Evolutionary conservation across 176 grass and related monocot species (phyloP).

Genomic region (Lolium rigidum): DNA sequence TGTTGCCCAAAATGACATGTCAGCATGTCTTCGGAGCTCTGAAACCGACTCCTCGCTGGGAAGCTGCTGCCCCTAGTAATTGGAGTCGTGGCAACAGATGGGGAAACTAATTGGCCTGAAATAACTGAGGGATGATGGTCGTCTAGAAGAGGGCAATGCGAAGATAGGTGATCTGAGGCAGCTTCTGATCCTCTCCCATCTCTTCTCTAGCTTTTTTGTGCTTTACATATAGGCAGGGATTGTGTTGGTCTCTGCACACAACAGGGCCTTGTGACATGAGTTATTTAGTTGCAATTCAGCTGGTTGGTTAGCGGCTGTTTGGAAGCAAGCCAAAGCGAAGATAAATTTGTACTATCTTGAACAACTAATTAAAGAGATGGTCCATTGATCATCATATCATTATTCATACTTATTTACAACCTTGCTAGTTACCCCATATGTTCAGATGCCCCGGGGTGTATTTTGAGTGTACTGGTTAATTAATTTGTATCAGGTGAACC

Average conservation of each 20-base stretch:
- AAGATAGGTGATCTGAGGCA: background rate
- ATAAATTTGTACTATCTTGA: background rate
- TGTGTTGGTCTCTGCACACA: conserved; percentile 13
- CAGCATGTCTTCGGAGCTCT: background rate
- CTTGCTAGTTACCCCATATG: too few species aligned
- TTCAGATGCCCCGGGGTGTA: too few species aligned
- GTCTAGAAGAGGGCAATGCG: background rate
- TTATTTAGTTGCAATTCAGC: background rate
- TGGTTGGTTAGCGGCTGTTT: background rate
- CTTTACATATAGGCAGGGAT: background rate
- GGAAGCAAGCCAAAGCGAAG: background rate
- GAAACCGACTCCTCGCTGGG: background rate
- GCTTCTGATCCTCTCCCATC: background rate
- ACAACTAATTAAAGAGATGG: background rate
- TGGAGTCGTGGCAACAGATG: background rate
- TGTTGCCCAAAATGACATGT: background rate
- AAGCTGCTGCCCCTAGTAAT: background rate
- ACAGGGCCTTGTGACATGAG: background rate
- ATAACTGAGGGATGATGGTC: background rate
- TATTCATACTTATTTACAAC: background rate
- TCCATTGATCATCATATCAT: background rate
- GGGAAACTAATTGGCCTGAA: conserved; percentile 16
- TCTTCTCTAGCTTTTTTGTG: background rate
- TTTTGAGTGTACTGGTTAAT: too few species aligned
- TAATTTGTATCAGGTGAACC: too few species aligned